Base-by-base conservation (phyloP, 345 rosid genomes). In the Brassica carinata region DNA sequence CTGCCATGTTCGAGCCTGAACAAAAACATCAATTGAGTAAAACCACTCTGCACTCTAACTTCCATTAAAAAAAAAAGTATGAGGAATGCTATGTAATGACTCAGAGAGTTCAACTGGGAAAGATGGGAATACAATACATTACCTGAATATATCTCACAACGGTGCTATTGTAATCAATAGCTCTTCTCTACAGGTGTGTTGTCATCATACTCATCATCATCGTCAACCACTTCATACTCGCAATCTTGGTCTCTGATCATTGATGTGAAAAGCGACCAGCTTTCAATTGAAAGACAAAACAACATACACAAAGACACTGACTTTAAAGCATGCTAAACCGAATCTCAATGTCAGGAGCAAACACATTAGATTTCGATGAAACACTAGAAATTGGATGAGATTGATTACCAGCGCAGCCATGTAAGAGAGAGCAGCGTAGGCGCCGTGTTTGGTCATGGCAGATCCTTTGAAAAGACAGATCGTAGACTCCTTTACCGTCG, bases 131-230 rank as follows among this genome's bases (percentile, higher is more conserved):
- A 18, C 19, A 18, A 18, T 18, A 34, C 57, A 70, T 74, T 57
- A 95, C 99, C 93, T 93, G 94, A 83, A 88, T 88, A 72, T 92
- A 96, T 62, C 86, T 90, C 26, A 92, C 99, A 79, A 93, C 97
- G 17, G 99, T 87, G 80, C 97, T 96, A 3, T 96, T 96, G 72
- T 96, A 96, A 85, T 96, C 98, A 77, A 96, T 97, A 71, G 97
- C 93, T 72, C 91, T 88, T 91, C 99, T 93, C 76, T 93, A n/a
- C 77, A 74, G 6, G 7, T 55, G 19, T 8, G 5, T 30, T 53
- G 18, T 78, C 84, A 68, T 45, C 45, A 38, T 38, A 76, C 26
- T 62, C 84, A 23, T 84, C 82, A 27, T 13, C 77, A 5, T 59
- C 69, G 57, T 81, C 83, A 10, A 31, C 71, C 67, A 8, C 71